These are phyloP conservation scores for Solanum clarkiae DNA, from an alignment of 257 asterid genomes.

Conservation along the genomic window DNA sequence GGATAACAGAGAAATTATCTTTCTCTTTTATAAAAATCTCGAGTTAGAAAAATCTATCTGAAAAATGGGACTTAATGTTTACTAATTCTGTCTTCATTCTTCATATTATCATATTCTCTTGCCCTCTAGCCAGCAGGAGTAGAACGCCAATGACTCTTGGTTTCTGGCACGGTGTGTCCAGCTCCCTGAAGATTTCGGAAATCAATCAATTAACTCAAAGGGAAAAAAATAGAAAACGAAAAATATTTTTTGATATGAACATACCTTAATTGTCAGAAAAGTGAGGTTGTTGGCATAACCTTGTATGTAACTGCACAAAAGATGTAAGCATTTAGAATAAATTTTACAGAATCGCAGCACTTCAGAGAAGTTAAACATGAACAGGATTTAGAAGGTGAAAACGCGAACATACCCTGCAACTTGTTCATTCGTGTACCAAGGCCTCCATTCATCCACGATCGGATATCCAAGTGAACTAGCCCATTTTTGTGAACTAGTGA, in stretches of 20 bases:
- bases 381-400: too few relatives aligned
- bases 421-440: too few relatives aligned
- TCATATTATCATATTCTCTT: slow-evolving; percentile 16
- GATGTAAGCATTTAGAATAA: neutral
- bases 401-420: too few relatives aligned
- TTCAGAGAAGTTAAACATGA: neutral
- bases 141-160: slow-evolving; percentile 78
- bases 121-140: slow-evolving; percentile 62
- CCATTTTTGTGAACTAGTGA: too few relatives aligned
- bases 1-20: neutral
- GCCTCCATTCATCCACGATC: too few relatives aligned
- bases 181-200: slow-evolving; percentile 44
- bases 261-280: slow-evolving; percentile 78
- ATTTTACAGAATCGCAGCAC: neutral
- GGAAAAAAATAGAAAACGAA: neutral
- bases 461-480: too few relatives aligned
- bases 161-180: slow-evolving; percentile 92
- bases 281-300: slow-evolving; percentile 68
- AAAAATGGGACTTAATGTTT: too few relatives aligned
- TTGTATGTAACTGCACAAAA: slow-evolving; percentile 42
- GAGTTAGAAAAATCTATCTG: too few relatives aligned
- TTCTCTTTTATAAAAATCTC: neutral
- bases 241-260: neutral
- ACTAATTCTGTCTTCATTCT: too few relatives aligned
- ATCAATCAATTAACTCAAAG: neutral